Evolutionary conservation across 768 basidiomycete genomes (phyloP), one percentile per base, ranked within the genome.

Genomic region (Panaeolus cyanescens): DNA sequence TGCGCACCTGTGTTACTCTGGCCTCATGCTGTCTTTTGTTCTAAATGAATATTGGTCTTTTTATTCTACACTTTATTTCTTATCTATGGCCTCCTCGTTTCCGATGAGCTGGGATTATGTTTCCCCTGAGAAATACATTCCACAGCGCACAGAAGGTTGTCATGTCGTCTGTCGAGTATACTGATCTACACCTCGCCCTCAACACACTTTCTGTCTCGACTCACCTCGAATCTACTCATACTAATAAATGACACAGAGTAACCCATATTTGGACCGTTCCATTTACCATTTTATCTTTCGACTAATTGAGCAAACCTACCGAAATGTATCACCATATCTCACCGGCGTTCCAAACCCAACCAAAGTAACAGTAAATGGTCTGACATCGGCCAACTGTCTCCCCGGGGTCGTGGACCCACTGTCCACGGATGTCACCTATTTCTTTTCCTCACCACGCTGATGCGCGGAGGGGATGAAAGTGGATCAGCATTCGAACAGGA

Each of bases 1-100:
- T 65, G 63, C 59, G 64, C 64, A 36, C 65, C 33, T 61, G 57
- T 61, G 58, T 67, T 66, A 67, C 67, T 67, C 65, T 68, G 63
- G 68, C 70, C 68, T 71, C 68, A 68, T 71, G 70, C 63, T 39
- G 40, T 22, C 40, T 55, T 61, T 15, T 40, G 17, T 61, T 62
- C 50, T 58, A 55, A 54, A 36, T 54, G 32, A 40, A 42, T 42
- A 59, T 59, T 58, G 55, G 39, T 40, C 50, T 57, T 59, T 53
- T 55, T 45, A 32, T 54, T 34, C 54, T 50, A 19, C 32, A 55
- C 32, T 50, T 20, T 50, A 50, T 50, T 50, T 50, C 25, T 50
- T 50, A 50, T 50, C 45, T 50, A 50, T 50, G 10, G 22, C 45
- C 45, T 50, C 45, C 45, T 50, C 45, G 45, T 50, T 50, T 50